Evolutionary conservation across 202 grass and related monocot genomes (phyloP).

Genomic region (Zizania palustris): DNA sequence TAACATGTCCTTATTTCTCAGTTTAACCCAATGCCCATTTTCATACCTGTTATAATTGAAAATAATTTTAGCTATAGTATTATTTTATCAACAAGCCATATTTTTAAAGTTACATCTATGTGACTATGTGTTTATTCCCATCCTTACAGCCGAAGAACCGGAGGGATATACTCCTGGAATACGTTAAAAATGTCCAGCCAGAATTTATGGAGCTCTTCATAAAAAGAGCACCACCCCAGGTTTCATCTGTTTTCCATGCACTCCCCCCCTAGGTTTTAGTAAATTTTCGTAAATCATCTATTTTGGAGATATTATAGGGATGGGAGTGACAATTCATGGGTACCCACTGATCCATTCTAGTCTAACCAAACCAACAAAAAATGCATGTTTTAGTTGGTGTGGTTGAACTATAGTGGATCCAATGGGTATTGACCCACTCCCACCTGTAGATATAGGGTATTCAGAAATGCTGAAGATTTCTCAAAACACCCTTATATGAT

Average conservation of each 20-base stretch:
- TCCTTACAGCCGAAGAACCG: constrained; percentile 66
- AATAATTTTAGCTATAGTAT: background rate
- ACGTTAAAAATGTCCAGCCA: constrained; percentile 79
- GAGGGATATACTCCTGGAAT: constrained; percentile 91
- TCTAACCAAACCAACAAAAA: background rate
- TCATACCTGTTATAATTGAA: background rate
- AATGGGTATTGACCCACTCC: background rate
- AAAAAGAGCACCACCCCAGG: constrained; percentile 88
- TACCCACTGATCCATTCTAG: background rate
- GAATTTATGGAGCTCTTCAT: constrained; percentile 95
- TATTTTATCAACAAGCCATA: background rate
- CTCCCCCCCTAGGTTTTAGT: background rate
- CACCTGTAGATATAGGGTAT: background rate
- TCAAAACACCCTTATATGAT: constrained; percentile 21
- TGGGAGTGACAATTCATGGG: background rate
- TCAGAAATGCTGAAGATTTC: background rate
- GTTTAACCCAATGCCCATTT: background rate
- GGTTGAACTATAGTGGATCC: background rate
- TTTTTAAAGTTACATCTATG: constrained; percentile 26
- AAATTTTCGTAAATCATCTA: constrained; percentile 18
- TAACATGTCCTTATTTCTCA: background rate
- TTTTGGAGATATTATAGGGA: background rate
- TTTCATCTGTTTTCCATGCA: constrained; percentile 32
- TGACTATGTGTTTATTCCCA: constrained; percentile 24
- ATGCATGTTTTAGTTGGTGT: background rate